Conservation (phyloP, 768 basidiomycete genomes). For the Lentinus brumalis region DNA sequence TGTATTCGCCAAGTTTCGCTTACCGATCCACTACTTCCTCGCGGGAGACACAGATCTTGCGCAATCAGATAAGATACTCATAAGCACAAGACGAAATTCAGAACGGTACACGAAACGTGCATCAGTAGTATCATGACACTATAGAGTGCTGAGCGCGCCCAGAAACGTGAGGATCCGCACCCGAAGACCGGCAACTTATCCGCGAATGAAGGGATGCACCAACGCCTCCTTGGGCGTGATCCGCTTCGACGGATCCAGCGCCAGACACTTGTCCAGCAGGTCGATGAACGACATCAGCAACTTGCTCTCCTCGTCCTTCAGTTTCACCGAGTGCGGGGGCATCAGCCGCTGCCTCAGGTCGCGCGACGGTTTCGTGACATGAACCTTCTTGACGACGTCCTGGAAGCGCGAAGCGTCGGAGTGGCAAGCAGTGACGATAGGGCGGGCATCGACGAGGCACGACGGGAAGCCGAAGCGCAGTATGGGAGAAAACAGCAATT, state of each 20-base stretch:
- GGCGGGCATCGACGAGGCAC: too few species aligned
- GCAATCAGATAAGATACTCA: too few species aligned
- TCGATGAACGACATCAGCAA: slow-evolving; percentile 81
- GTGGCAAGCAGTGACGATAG: too few species aligned
- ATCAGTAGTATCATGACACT: too few species aligned
- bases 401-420: slow-evolving; percentile 31
- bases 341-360: slow-evolving; percentile 84
- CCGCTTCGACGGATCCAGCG: slow-evolving; percentile 82
- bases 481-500: not conserved
- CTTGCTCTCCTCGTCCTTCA: slow-evolving; percentile 89
- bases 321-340: slow-evolving; percentile 73
- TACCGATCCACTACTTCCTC: too few species aligned
- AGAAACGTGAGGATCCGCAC: not conserved
- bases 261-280: slow-evolving; percentile 86
- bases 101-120: too few species aligned
- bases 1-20: too few species aligned
- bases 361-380: slow-evolving; percentile 78
- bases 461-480: too few species aligned
- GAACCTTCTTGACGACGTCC: slow-evolving; percentile 81
- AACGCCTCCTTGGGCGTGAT: slow-evolving; percentile 91
- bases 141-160: not conserved
- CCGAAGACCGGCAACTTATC: slow-evolving; percentile 26
- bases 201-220: slow-evolving; percentile 81
- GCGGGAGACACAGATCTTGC: too few species aligned
- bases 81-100: too few species aligned